Percentiles rank a stretch among this genome's conserved stretches.
These are phyloP conservation scores for Venturia nashicola DNA, from an alignment of 2,329 filamentous ascomycete species.

Conservation along the genomic window DNA sequence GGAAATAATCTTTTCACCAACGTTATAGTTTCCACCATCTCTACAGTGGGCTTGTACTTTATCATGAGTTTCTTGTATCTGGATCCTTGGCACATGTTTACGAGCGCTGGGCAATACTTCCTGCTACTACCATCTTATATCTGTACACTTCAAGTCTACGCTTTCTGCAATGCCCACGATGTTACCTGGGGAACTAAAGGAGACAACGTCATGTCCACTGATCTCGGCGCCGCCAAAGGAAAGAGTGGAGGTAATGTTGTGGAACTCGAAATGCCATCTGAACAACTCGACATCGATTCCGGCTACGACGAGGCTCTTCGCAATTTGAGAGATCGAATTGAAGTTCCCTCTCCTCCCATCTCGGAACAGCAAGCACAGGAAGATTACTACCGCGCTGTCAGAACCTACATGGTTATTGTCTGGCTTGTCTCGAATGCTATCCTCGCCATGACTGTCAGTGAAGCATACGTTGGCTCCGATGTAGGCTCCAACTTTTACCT, in stretches of 20 bases:
- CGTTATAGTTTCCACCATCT: constrained; percentile 77
- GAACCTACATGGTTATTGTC: constrained; percentile 92
- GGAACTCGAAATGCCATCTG: constrained; percentile 92
- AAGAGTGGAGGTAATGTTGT: constrained; percentile 58
- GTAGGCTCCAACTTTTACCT: constrained; percentile 83
- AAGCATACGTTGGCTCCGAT: constrained; percentile 62
- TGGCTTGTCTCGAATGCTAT: constrained; percentile 92
- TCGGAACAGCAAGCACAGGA: constrained; percentile 82
- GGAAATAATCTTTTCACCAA: constrained; percentile 92
- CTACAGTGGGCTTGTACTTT: constrained; percentile 89
- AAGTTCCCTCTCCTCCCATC: constrained; percentile 51
- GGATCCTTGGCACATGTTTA: constrained; percentile 99
- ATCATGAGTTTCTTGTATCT: constrained; percentile 93
- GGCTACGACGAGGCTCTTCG: constrained; percentile 95
- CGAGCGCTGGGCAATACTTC: constrained; percentile 83
- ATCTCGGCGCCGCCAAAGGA: constrained; percentile 75
- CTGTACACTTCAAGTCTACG: constrained; percentile 94
- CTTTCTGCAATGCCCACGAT: constrained; percentile 98
- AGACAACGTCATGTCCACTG: constrained; percentile 87
- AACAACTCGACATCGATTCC: constrained; percentile 95
- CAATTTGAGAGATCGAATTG: constrained; percentile 85
- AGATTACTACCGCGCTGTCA: constrained; percentile 94
- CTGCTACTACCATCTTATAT: constrained; percentile 85
- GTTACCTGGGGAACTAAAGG: constrained; percentile 98
- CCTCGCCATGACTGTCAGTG: constrained; percentile 83